Conservation (phyloP, 768 basidiomycete species). For the Calvatia gigantea region DNA sequence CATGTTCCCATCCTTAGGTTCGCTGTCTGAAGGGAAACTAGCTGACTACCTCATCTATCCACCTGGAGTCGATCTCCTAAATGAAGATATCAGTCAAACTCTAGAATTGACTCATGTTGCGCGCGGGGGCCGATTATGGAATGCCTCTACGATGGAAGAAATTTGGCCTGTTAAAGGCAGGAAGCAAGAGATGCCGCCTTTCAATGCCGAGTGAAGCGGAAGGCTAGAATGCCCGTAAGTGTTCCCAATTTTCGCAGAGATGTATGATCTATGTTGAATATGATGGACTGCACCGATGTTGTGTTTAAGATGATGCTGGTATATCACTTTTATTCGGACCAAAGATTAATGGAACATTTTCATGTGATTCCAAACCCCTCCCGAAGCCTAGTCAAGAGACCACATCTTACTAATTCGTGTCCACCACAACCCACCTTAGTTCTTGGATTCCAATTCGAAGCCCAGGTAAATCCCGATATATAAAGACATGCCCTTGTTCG, state of each 20-base stretch:
- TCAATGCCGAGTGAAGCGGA: slow-evolving; percentile 48
- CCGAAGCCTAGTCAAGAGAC: not conserved
- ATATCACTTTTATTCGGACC: too few species aligned
- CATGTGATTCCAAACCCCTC: not conserved
- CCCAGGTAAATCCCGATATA: not conserved
- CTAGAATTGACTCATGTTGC: slow-evolving; percentile 53
- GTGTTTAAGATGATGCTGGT: too few species aligned
- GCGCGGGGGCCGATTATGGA: slow-evolving; percentile 69
- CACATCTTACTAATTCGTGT: not conserved
- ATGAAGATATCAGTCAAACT: slow-evolving; percentile 42
- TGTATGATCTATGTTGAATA: not conserved
- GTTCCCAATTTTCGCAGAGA: not conserved
- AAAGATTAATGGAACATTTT: too few species aligned
- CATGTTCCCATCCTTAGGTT: slow-evolving; percentile 57
- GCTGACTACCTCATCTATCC: slow-evolving; percentile 72
- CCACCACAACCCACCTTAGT: not conserved
- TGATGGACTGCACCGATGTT: not conserved
- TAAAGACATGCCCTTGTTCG: not conserved
- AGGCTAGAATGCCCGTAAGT: not conserved
- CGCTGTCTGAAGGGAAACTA: slow-evolving; percentile 61
- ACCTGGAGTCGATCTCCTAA: slow-evolving; percentile 52
- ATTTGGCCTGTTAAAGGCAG: slow-evolving; percentile 67
- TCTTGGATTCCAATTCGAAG: not conserved
- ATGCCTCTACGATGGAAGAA: slow-evolving; percentile 63
- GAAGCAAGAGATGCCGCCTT: slow-evolving; percentile 49